phyloP scores from a whole-genome alignment of 495 filamentous ascomycete genomes.

The Massariosphaeria phaeospora region DNA sequence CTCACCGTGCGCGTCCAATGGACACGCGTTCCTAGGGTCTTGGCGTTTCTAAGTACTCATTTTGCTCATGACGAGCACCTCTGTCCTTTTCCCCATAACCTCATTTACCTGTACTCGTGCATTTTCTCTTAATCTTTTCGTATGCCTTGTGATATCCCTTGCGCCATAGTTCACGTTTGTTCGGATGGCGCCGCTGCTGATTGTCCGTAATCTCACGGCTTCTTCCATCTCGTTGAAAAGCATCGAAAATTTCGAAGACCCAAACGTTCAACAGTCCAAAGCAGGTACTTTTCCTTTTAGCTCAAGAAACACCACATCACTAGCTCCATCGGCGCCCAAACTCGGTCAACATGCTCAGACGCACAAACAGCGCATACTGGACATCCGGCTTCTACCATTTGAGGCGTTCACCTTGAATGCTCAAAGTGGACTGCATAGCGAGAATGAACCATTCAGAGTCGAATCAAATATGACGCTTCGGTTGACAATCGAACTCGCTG shows the following conservation, averaged over 20 bases:
- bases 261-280: constrained; percentile 38
- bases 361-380: constrained; percentile 53
- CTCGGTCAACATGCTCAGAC: constrained; percentile 51
- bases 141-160: no score
- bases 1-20: no score
- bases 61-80: no score
- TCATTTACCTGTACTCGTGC: no score
- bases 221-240: constrained; percentile 65
- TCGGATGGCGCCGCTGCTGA: constrained; percentile 44
- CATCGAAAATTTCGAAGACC: constrained; percentile 63
- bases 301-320: constrained; percentile 39
- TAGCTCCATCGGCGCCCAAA: constrained; percentile 39
- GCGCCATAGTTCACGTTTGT: no score
- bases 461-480: constrained; percentile 41
- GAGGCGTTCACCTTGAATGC: constrained; percentile 53
- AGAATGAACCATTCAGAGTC: constrained; percentile 40
- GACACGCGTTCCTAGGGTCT: no score
- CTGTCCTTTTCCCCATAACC: no score
- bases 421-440: constrained; percentile 42
- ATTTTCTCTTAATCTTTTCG: no score
- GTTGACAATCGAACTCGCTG: constrained; percentile 54
- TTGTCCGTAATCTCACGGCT: constrained; percentile 81
- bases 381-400: constrained; percentile 56
- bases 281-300: constrained; percentile 46
- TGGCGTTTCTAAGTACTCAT: no score